Evolutionary conservation across 176 grass and related monocot genomes (phyloP), one percentile per base, ranked within the genome.

Genomic region (Olyra latifolia): DNA sequence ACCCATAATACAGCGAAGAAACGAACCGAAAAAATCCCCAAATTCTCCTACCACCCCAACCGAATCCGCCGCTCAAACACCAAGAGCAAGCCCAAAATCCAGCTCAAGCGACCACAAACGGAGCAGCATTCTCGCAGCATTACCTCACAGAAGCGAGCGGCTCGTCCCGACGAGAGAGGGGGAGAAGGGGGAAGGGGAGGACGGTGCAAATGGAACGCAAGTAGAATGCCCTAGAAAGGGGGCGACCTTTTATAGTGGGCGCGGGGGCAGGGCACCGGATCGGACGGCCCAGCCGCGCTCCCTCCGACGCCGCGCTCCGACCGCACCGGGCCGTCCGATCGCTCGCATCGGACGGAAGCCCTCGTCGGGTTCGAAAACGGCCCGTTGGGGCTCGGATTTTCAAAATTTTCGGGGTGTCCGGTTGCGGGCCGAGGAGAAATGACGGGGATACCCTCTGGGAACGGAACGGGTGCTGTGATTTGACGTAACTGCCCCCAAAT

Each of bases 201-300:
- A 12, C 40, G 53, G 22, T 64, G 83, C 65, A 53, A 53, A 16
- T 52, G 50, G 35, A 55, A 78, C 43, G 40, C 28, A 15, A 30
- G 53, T n/a, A 27, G 24, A 4, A 48, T 8, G 80, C 23, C 78
- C 49, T 64, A 83, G 75, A 76, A 85, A 72, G 62, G 60, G 70
- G 38, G 64, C 48, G 30, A 10, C 0, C 75, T 92, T 92, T 87
- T 92, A 95, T 90, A 90, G 85, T 44, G 35, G 77, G 28, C 46
- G 19, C 35, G 61, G 77, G 79, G 78, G n/a, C 49, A 85, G 73
- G 67, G 42, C 75, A 59, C 54, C 58, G 35, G 43, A 92, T 92
- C 90, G 41, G 84, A 90, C 87, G 93, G 82, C 90, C 63, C 30
- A 78, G 46, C 1, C 67, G 66, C 43, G 80, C 86, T 95, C 87